Conservation (phyloP, 352 stramenopile species). For the Globisporangium heterothallicum region DNA sequence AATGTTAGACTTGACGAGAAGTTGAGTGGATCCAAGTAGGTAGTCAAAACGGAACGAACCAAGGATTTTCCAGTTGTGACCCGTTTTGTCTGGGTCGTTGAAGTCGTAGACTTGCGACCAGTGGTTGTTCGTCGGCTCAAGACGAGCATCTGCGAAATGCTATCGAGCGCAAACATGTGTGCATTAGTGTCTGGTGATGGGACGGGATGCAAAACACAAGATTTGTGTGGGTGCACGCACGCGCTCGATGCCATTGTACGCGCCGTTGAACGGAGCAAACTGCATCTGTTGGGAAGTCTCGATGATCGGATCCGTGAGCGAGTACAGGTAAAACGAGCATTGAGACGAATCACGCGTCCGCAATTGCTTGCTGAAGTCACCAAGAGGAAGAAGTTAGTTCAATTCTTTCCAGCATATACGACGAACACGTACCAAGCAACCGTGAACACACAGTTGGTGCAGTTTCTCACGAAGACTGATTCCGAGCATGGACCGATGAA, state of each 20-base stretch:
- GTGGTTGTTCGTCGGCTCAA: slow-evolving; percentile 86
- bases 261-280: slow-evolving; percentile 88
- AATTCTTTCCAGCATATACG: background rate
- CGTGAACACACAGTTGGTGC: slow-evolving; percentile 86
- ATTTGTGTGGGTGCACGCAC: slow-evolving; percentile 19
- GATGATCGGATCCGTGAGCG: slow-evolving; percentile 89
- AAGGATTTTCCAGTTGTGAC: slow-evolving; percentile 66
- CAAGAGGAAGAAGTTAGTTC: background rate
- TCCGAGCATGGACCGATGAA: slow-evolving; percentile 79
- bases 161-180: slow-evolving; percentile 8
- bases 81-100: slow-evolving; percentile 83
- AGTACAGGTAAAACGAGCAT: slow-evolving; percentile 87
- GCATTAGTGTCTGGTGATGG: no score
- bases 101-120: slow-evolving; percentile 92
- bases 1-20: no score
- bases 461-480: slow-evolving; percentile 89
- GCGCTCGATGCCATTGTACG: slow-evolving; percentile 63
- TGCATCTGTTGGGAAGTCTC: slow-evolving; percentile 83
- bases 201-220: no score
- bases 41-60: slow-evolving; percentile 21
- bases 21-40: background rate
- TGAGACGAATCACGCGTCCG: slow-evolving; percentile 78
- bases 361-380: slow-evolving; percentile 76
- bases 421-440: slow-evolving; percentile 60
- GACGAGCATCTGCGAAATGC: slow-evolving; percentile 62